Evolutionary conservation across 352 stramenopile species (phyloP).

Genomic region (Pythium coloratum): DNA sequence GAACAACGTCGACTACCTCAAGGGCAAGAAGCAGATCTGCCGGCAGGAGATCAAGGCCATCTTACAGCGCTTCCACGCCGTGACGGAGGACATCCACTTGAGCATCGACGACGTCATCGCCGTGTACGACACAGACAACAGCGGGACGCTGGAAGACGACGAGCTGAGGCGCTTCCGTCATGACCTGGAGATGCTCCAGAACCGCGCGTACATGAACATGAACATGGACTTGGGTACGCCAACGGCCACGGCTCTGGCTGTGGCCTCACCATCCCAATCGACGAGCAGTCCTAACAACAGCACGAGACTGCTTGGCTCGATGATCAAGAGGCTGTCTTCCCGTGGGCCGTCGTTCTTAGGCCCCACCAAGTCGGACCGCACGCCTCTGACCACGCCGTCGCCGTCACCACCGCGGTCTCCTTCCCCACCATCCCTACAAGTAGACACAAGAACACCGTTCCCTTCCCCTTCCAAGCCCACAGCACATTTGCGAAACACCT

Average conservation of each 20-base stretch:
- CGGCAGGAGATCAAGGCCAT: conserved; percentile 76
- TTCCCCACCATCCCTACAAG: neutral
- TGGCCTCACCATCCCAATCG: neutral
- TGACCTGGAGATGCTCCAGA: conserved; percentile 73
- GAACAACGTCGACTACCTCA: conserved; percentile 73
- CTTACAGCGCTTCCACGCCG: conserved; percentile 65
- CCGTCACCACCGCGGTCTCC: neutral
- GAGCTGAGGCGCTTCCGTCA: conserved; percentile 68
- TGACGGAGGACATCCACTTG: conserved; percentile 72
- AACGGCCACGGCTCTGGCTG: neutral
- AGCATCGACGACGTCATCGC: conserved; percentile 79
- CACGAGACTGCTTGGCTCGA: neutral
- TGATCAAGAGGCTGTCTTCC: conserved; percentile 11
- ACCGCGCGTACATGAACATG: conserved; percentile 51
- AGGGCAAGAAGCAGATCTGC: conserved; percentile 69
- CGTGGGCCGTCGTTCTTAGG: neutral
- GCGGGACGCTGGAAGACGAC: conserved; percentile 72
- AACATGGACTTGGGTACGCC: conserved; percentile 11
- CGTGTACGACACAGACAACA: conserved; percentile 81
- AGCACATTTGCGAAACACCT: neutral
- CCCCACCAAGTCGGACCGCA: neutral
- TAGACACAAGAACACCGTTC: neutral
- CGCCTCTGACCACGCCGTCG: neutral
- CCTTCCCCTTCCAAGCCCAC: neutral
- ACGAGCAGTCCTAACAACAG: neutral